phyloP scores from a whole-genome alignment of 129 eudicot species.

The Saussurea involucrata region DNA sequence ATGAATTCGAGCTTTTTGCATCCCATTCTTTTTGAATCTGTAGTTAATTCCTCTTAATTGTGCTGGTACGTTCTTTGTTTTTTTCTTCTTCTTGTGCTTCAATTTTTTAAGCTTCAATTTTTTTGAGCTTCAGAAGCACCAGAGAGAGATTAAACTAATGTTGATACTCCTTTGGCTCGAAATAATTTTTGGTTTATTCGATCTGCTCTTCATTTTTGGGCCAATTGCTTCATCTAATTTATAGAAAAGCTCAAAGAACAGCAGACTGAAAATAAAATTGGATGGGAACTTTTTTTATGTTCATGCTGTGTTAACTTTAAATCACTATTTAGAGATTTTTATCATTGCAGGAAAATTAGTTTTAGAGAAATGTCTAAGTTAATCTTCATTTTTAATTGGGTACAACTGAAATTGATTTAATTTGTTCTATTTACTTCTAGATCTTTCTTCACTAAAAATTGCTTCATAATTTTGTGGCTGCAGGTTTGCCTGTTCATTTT shows the following conservation, averaged over 20 bases:
- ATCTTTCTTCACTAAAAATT: not conserved
- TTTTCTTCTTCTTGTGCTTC: not conserved
- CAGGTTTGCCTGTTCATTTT: slow-evolving; percentile 34
- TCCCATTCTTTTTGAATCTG: not conserved
- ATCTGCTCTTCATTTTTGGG: not conserved
- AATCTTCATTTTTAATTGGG: not conserved
- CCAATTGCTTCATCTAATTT: not conserved
- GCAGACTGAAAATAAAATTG: not conserved
- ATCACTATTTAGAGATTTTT: not conserved
- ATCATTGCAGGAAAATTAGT: not conserved
- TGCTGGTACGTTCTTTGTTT: slow-evolving; percentile 7
- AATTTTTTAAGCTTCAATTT: not conserved
- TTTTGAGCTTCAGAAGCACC: slow-evolving; percentile 4
- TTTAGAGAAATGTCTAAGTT: not conserved
- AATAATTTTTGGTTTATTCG: not conserved
- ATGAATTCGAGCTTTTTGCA: slow-evolving; percentile 39
- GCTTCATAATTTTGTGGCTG: slow-evolving; percentile 16
- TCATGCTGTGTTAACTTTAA: not conserved
- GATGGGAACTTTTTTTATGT: not conserved
- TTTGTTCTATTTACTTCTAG: not conserved
- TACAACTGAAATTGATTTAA: not conserved
- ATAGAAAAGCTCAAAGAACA: not conserved
- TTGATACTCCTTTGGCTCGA: not conserved
- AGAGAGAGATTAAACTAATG: not conserved
- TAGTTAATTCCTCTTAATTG: not conserved